Conservation (phyloP, 2,329 filamentous ascomycete species). For the Onygena corvina region DNA sequence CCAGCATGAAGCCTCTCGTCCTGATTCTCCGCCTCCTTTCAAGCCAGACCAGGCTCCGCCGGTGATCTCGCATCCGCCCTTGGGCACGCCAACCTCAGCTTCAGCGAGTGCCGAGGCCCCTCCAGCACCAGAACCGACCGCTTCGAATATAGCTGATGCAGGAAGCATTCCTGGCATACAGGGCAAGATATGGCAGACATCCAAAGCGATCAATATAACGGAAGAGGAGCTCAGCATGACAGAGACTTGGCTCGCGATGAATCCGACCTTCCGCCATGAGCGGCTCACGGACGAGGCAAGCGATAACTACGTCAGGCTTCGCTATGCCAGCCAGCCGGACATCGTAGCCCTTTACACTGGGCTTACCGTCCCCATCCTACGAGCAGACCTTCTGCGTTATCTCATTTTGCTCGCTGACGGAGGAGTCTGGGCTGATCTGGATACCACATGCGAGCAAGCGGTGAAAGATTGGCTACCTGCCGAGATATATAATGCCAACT, state of each 20-base stretch:
- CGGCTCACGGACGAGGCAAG: conserved; percentile 24
- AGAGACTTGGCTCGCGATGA: conserved; percentile 21
- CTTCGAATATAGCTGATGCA: background rate
- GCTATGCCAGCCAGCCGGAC: conserved; percentile 27
- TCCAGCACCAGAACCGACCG: background rate
- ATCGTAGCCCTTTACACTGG: conserved; percentile 28
- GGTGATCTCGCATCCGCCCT: background rate
- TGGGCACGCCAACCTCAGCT: background rate
- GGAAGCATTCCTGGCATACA: conserved; percentile 13
- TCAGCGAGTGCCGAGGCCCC: background rate
- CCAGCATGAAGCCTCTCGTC: background rate
- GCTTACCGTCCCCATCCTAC: conserved; percentile 29
- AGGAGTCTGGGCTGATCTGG: conserved; percentile 34
- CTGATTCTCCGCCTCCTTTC: background rate
- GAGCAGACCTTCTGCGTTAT: conserved; percentile 35
- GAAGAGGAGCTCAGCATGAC: conserved; percentile 16
- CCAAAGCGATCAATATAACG: conserved; percentile 19
- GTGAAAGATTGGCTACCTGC: conserved; percentile 30
- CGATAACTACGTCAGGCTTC: conserved; percentile 24
- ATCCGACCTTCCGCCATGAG: conserved; percentile 20
- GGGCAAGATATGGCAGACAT: conserved; percentile 18
- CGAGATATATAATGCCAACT: conserved; percentile 18
- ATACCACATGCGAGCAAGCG: conserved; percentile 26
- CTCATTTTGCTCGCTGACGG: conserved; percentile 32
- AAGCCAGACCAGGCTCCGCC: background rate